phyloP scores from a whole-genome alignment of 495 filamentous ascomycete genomes.

The Talaromyces liani region DNA sequence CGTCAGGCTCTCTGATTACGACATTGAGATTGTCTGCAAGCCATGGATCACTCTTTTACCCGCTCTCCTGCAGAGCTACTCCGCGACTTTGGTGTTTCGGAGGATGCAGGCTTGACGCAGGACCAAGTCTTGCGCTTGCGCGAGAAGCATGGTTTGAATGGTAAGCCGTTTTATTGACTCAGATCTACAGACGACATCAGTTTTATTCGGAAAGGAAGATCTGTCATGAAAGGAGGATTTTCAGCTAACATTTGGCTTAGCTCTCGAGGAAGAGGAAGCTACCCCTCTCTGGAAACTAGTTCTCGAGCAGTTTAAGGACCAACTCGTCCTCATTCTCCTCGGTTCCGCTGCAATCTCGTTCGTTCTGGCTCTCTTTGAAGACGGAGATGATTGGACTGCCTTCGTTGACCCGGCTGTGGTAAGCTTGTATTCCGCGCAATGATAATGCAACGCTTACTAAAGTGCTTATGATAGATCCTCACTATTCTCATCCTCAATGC shows the following conservation, averaged over 20 bases:
- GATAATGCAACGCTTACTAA: not conserved
- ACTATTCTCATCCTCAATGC: conserved; percentile 97
- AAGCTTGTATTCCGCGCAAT: conserved; percentile 24
- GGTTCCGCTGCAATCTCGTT: conserved; percentile 94
- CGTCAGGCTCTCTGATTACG: conserved; percentile 4
- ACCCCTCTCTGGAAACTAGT: conserved; percentile 95
- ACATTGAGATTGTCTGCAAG: not conserved
- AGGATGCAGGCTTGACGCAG: conserved; percentile 60
- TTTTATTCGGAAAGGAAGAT: not conserved
- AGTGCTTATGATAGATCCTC: conserved; percentile 59
- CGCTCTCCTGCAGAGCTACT: conserved; percentile 62
- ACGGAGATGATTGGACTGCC: conserved; percentile 89
- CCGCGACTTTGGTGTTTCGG: conserved; percentile 61
- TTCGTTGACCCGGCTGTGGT: conserved; percentile 97
- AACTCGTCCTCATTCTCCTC: conserved; percentile 91
- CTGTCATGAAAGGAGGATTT: not conserved
- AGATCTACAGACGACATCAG: not conserved
- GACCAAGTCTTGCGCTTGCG: conserved; percentile 56
- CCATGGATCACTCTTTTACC: conserved; percentile 77
- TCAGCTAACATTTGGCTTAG: conserved; percentile 38
- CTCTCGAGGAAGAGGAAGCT: conserved; percentile 92
- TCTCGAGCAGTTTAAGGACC: conserved; percentile 98
- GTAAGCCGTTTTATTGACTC: conserved; percentile 39
- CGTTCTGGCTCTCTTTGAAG: conserved; percentile 86
- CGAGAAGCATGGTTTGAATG: conserved; percentile 75